Evolutionary conservation across 805 yeast genomes (phyloP), one percentile per base, ranked within the genome.

Genomic region (Blastobotrys muscicola): DNA sequence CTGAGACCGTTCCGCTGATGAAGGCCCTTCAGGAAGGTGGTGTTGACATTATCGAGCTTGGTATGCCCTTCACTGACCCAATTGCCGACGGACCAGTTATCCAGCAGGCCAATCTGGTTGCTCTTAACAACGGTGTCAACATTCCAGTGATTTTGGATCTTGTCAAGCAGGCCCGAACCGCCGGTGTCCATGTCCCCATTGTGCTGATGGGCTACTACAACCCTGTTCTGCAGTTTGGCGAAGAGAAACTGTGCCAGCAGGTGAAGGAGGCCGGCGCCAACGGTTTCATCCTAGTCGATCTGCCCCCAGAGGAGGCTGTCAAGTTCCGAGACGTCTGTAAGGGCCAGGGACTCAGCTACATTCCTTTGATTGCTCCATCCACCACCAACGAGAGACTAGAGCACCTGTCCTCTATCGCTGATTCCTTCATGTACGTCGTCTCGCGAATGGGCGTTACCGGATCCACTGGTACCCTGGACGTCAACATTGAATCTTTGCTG

Each of bases 361-460:
- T 92, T 48, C 99, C 99, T 33, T 70, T 92, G 47, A 94, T 92
- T 39, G 97, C 98, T 1, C 99, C 98, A 36, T 84, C 95, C 30
- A 92, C 98, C 39, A 82, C 95, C 33, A 90, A 90, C 58, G 92
- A 82, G 42, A 77, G 99, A 57, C 74, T 92, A 55, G 74, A 76
- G 57, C 66, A 83, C 29, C 71, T 92, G 56, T 81, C 90, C 7
- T 74, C 75, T 45, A 84, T 92, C 56, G 95, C 99, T 29, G 97
- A 90, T 61, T 85, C 97, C 1, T 92, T 92, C 65, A 82, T 92
- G 47, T 92, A 92, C 57, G 98, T 92, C 33, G 97, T 92, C 12
- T 86, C 96, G 3, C 77, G 95, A 62, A 92, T 92, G 99, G 97
- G 97, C 52, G 80, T 95, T 46, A 92, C 99, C 26, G 98, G 99